phyloP scores from a whole-genome alignment of 2,329 filamentous ascomycete species.

The Huntiella decipiens region DNA sequence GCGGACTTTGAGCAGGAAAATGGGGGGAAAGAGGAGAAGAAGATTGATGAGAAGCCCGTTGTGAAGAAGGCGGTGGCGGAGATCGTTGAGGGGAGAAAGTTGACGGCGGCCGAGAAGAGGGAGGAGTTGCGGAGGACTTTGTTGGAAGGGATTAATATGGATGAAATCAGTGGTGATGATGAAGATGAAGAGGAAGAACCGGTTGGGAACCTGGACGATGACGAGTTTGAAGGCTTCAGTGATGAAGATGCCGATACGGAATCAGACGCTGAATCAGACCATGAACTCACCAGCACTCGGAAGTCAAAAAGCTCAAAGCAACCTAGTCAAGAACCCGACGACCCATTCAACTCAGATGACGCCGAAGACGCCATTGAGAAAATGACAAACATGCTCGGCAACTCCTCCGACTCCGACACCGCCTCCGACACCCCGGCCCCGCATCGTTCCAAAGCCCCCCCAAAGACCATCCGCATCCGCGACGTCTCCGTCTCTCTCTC shows the following conservation, averaged over 20 bases:
- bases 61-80: background rate
- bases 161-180: conserved; percentile 14
- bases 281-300: conserved; percentile 6
- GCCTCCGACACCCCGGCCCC: conserved; percentile 15
- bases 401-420: conserved; percentile 25
- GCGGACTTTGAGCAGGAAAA: conserved; percentile 14
- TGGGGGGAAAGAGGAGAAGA: conserved; percentile 7
- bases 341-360: conserved; percentile 15
- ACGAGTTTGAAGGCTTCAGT: conserved; percentile 12
- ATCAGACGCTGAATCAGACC: conserved; percentile 12
- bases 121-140: conserved; percentile 6
- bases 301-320: too few relatives aligned
- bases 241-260: conserved; percentile 14
- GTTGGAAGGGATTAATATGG: conserved; percentile 9
- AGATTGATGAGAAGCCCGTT: conserved; percentile 13
- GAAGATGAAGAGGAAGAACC: conserved; percentile 16
- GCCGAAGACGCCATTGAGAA: conserved; percentile 23
- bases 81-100: conserved; percentile 14
- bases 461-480: conserved; percentile 16
- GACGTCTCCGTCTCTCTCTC: conserved; percentile 20
- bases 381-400: conserved; percentile 27
- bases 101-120: conserved; percentile 11
- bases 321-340: conserved; percentile 16
- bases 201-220: conserved; percentile 12
- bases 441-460: conserved; percentile 1